Evolutionary conservation across 805 yeast species (phyloP).

Genomic region (Kluyveromyces dobzhanskii): DNA sequence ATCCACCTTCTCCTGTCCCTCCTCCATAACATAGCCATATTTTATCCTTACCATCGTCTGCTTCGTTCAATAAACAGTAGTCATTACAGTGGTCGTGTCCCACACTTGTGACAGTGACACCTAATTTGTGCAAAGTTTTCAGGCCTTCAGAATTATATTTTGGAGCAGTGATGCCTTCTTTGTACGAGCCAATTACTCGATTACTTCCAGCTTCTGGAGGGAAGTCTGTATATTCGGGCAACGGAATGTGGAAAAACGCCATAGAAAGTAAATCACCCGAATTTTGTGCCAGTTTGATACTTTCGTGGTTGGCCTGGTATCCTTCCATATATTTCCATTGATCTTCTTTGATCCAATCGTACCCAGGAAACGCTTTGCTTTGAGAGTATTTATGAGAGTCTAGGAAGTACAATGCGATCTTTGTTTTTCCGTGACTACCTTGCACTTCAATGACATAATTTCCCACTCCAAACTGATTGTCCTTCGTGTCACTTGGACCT

Average conservation of each 20-base stretch:
- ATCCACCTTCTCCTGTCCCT: constrained; percentile 90
- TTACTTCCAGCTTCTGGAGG: constrained; percentile 16
- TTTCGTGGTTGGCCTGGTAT: constrained; percentile 23
- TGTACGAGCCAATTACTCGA: constrained; percentile 48
- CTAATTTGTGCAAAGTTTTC: constrained; percentile 47
- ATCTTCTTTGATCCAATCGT: constrained; percentile 72
- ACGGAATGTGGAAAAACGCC: constrained; percentile 93
- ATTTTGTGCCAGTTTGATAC: constrained; percentile 27
- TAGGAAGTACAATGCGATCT: constrained; percentile 60
- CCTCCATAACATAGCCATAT: constrained; percentile 95
- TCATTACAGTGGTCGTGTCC: constrained; percentile 98
- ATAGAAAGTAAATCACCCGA: constrained; percentile 47
- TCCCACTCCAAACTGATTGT: constrained; percentile 65
- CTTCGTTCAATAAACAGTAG: constrained; percentile 59
- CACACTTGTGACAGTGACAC: constrained; percentile 66
- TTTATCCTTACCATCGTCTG: constrained; percentile 31
- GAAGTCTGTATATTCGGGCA: constrained; percentile 67
- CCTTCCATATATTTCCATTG: constrained; percentile 54
- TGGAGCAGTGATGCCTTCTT: constrained; percentile 79
- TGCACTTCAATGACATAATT: constrained; percentile 57
- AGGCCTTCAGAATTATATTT: constrained; percentile 59
- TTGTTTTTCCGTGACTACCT: constrained; percentile 35
- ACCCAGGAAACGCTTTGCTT: constrained; percentile 66
- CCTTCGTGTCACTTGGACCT: constrained; percentile 48
- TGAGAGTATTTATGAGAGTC: constrained; percentile 73